These are phyloP conservation scores for Boletus subparvulus DNA, from an alignment of 768 basidiomycete genomes.

Conservation along the genomic window DNA sequence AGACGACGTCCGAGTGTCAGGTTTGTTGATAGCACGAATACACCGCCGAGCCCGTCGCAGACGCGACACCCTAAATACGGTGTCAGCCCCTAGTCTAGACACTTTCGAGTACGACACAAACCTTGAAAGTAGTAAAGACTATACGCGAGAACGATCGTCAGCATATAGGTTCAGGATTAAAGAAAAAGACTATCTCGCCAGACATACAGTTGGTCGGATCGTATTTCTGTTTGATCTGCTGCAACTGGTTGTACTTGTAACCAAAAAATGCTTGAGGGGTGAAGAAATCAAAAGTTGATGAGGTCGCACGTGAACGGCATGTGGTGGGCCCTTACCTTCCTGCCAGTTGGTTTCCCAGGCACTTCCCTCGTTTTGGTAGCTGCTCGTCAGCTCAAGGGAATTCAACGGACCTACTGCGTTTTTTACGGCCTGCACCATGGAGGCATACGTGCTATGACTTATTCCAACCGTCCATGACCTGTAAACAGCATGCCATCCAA, in stretches of 20 bases:
- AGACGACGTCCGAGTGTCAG: too few relatives aligned
- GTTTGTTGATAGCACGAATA: too few relatives aligned
- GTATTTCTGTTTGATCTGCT: conserved; percentile 14
- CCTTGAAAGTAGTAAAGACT: too few relatives aligned
- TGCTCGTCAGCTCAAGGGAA: conserved; percentile 10
- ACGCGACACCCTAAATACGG: too few relatives aligned
- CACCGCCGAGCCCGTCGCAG: too few relatives aligned
- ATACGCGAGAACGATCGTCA: too few relatives aligned
- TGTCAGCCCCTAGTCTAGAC: too few relatives aligned
- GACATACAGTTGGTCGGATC: conserved; percentile 16
- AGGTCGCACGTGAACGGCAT: background rate
- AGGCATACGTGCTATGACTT: background rate
- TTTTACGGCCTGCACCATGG: background rate
- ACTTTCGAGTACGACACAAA: too few relatives aligned
- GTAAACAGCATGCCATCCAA: background rate
- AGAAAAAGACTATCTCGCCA: too few relatives aligned
- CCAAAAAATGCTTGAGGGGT: conserved; percentile 14
- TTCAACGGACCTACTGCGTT: conserved; percentile 7
- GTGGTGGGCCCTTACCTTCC: background rate
- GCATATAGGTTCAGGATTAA: too few relatives aligned
- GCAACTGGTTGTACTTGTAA: conserved; percentile 14
- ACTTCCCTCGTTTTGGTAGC: conserved; percentile 23
- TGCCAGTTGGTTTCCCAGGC: conserved; percentile 16
- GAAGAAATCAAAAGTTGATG: background rate
- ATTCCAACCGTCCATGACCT: conserved; percentile 16